A percentile compares a stretch with the other conserved stretches of the same genome.
These are phyloP conservation scores for Chrysosporium keratinophilum DNA, from an alignment of 2,329 filamentous ascomycete genomes.

Conservation along the genomic window DNA sequence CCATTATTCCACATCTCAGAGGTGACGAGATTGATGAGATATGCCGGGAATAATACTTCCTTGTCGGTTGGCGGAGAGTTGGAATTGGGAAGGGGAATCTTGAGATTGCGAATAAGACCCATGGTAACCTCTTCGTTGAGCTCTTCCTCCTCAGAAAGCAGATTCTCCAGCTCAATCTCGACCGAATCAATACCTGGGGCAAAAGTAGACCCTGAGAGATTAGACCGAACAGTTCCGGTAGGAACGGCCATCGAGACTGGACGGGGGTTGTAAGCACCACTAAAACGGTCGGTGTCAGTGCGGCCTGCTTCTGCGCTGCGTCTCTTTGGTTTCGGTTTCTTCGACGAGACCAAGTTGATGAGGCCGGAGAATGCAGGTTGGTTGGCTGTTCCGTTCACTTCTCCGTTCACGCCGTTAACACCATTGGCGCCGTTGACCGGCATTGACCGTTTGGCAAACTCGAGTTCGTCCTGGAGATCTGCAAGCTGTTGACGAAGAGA, in stretches of 20 bases:
- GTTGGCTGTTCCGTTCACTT: slow-evolving; percentile 49
- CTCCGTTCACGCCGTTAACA: slow-evolving; percentile 37
- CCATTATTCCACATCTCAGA: slow-evolving; percentile 99
- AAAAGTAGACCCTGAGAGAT: slow-evolving; percentile 64
- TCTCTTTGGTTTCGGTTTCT: slow-evolving; percentile 76
- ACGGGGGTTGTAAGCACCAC: slow-evolving; percentile 81
- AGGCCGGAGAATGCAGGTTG: slow-evolving; percentile 59
- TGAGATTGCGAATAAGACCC: slow-evolving; percentile 90
- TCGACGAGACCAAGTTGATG: slow-evolving; percentile 92
- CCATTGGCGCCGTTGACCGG: slow-evolving; percentile 56
- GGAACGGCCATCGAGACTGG: slow-evolving; percentile 91
- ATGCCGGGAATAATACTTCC: slow-evolving; percentile 95
- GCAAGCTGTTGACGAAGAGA: slow-evolving; percentile 77
- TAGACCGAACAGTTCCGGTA: slow-evolving; percentile 44
- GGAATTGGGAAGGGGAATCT: slow-evolving; percentile 81
- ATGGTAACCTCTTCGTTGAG: slow-evolving; percentile 95
- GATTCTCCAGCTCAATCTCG: slow-evolving; percentile 84
- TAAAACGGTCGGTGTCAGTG: slow-evolving; percentile 80
- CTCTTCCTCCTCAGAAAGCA: slow-evolving; percentile 89
- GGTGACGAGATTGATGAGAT: slow-evolving; percentile 96
- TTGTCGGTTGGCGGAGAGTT: slow-evolving; percentile 91
- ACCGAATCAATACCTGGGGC: slow-evolving; percentile 77
- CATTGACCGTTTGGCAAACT: slow-evolving; percentile 67
- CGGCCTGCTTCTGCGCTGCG: slow-evolving; percentile 81
- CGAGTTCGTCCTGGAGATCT: slow-evolving; percentile 85